Percentiles rank a stretch among this genome's conserved stretches.
These are phyloP conservation scores for Globisporangium parvum DNA, from an alignment of 352 stramenopile species.

Conservation along the genomic window DNA sequence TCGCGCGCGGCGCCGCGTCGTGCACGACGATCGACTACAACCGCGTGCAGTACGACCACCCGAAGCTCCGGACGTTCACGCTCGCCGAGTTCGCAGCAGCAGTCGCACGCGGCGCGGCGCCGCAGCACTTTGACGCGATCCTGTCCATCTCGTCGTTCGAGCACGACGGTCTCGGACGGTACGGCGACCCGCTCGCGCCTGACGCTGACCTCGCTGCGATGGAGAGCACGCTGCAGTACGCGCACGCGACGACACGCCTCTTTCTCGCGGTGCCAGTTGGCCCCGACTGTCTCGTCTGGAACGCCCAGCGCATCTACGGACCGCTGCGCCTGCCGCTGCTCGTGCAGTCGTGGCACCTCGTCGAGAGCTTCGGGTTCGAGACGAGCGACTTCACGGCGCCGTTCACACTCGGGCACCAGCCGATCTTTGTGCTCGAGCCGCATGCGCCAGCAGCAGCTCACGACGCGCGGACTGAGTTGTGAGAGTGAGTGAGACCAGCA, in stretches of 20 bases:
- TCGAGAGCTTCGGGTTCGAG: conserved; percentile 26
- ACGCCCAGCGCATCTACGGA: conserved; percentile 50
- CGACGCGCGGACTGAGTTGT: background rate
- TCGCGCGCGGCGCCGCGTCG: conserved; percentile 24
- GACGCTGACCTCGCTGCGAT: conserved; percentile 53
- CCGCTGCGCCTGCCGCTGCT: conserved; percentile 39
- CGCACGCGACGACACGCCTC: conserved; percentile 17
- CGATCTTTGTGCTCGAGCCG: conserved; percentile 29
- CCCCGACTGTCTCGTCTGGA: conserved; percentile 45
- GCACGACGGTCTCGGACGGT: conserved; percentile 66
- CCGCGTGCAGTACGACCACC: conserved; percentile 26
- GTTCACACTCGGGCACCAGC: conserved; percentile 23
- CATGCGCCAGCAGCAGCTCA: no score
- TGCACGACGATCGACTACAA: conserved; percentile 37
- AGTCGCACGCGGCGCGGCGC: background rate
- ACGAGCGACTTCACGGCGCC: conserved; percentile 29
- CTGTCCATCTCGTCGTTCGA: conserved; percentile 43
- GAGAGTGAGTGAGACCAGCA: no score
- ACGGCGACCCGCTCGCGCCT: conserved; percentile 54
- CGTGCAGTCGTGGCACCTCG: conserved; percentile 29
- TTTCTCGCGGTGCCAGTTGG: conserved; percentile 46
- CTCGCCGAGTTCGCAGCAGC: conserved; percentile 22
- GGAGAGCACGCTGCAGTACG: conserved; percentile 21
- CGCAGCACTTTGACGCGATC: conserved; percentile 24
- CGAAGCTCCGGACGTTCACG: conserved; percentile 25